A percentile compares a stretch with the other conserved stretches of the same genome.
These are phyloP conservation scores for Cryptosporidium viatorum DNA, from an alignment of 169 alveolate species.

Conservation along the genomic window DNA sequence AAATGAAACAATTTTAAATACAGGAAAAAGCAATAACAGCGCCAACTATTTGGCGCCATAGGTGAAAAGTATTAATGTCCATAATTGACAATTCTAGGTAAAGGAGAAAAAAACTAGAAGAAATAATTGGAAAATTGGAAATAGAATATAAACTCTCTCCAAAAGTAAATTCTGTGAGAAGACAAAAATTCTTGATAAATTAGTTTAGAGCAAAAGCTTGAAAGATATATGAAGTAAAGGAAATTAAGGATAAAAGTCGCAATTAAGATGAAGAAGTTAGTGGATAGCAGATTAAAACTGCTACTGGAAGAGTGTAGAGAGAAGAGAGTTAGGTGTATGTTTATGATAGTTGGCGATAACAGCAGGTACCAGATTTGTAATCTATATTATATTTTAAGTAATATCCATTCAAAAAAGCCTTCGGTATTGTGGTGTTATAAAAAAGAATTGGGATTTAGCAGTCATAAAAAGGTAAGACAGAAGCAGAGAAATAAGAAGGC, in stretches of 20 bases:
- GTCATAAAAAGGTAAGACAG: slow-evolving; percentile 95
- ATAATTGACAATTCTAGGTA: slow-evolving; percentile 3
- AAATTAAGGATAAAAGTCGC: not conserved
- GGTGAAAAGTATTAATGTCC: slow-evolving; percentile 1
- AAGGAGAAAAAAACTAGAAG: not conserved
- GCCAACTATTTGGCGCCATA: not conserved
- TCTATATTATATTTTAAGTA: slow-evolving; percentile 84
- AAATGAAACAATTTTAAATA: not conserved
- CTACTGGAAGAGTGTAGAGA: slow-evolving; percentile 93
- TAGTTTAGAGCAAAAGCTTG: not conserved
- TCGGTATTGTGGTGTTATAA: slow-evolving; percentile 98
- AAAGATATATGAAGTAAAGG: not conserved
- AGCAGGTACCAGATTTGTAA: slow-evolving; percentile 95
- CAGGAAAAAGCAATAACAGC: not conserved
- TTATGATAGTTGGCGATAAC: slow-evolving; percentile 96
- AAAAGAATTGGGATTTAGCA: slow-evolving; percentile 96
- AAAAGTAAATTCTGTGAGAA: not conserved
- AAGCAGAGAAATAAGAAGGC: slow-evolving; percentile 93
- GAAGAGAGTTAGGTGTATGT: slow-evolving; percentile 92
- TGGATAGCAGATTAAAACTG: slow-evolving; percentile 92
- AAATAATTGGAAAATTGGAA: not conserved
- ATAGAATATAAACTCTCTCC: not conserved
- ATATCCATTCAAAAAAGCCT: slow-evolving; percentile 84
- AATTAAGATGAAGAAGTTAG: slow-evolving; percentile 93
- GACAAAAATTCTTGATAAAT: not conserved